Base-by-base conservation (phyloP, 768 basidiomycete species). In the Trametes maxima region DNA sequence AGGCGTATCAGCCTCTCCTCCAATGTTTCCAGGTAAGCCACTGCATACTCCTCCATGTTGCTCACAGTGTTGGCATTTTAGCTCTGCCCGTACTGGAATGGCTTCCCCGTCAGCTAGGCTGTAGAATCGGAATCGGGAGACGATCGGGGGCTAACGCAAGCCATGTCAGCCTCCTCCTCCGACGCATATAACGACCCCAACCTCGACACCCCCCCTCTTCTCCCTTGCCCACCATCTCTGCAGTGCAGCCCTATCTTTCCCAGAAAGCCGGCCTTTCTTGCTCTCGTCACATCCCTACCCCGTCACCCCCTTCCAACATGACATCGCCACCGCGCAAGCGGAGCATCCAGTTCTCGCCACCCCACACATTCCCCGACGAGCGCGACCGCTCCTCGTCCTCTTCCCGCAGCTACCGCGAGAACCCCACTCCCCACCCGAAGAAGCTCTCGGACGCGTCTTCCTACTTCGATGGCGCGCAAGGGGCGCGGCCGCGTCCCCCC, bases 401-500 rank as follows among this genome's bases (percentile, higher is more conserved):
- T 1, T 7, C 44, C 12, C 55, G 55, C 49, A 21, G 43, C 35
- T 65, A 60, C 48, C 44, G 24, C 48, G 44, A 64, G 36, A 28
- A 40, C 39, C 64, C 59, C 1, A 65, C 64, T 0, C 64, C 64
- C 8, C 59, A 65, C 25, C 64, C 63, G n/a, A 55, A 10, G 52
- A 60, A 60, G 37, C 42, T 57, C 46, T 46, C 52, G 21, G 49
- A 51, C 19, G 58, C 40, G 17, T 35, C 57, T 33, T 54, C 54
- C 11, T 60, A 60, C 52, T 60, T 65, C 55, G 54, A 54, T 17
- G 59, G 44, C 39, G 49, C 39, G 11, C 57, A 50, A 21, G 44
- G 13, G 11, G 14, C 39, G 16, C 33, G 17, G 21, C n/a, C n/a
- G n/a, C 44, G 19, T 17, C 19, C 59, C 35, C 19, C 16, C 51